Evolutionary conservation across 768 basidiomycete species (phyloP).

Genomic region (Cystobasidium ongulense): DNA sequence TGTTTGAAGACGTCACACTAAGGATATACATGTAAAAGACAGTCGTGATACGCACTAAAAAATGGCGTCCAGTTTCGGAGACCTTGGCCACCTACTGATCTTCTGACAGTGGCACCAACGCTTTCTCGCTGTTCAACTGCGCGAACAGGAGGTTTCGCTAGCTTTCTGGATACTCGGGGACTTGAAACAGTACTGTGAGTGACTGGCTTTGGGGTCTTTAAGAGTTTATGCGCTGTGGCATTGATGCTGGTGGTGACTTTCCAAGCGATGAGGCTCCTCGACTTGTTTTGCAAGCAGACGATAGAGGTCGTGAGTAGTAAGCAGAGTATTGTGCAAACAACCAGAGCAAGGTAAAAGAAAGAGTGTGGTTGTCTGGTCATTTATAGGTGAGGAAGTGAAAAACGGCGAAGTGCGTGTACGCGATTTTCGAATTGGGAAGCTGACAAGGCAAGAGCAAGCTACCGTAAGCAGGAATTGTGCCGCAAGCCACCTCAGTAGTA

Average conservation of each 20-base stretch:
- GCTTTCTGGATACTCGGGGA: slow-evolving; percentile 9
- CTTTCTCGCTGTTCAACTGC: slow-evolving; percentile 50
- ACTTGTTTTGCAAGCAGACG: not conserved
- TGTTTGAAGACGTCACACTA: slow-evolving; percentile 15
- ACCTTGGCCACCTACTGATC: slow-evolving; percentile 68
- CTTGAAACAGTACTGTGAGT: not conserved
- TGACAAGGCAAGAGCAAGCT: not conserved
- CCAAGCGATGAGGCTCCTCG: not conserved
- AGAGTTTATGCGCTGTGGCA: not conserved
- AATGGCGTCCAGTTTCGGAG: slow-evolving; percentile 81
- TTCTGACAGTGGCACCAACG: slow-evolving; percentile 68
- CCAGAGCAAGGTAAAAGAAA: not conserved
- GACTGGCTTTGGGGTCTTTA: not conserved
- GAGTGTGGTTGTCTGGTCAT: not conserved
- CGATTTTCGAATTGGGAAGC: not conserved
- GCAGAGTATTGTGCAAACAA: not conserved
- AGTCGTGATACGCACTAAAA: slow-evolving; percentile 46
- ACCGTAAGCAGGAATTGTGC: no score
- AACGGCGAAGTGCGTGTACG: not conserved
- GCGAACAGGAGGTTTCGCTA: slow-evolving; percentile 21
- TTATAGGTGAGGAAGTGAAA: not conserved
- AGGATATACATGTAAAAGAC: slow-evolving; percentile 6
- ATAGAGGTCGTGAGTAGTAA: not conserved
- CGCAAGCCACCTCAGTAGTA: no score
- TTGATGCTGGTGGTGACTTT: not conserved